phyloP scores from a whole-genome alignment of 768 basidiomycete species.

The Boletus rufocinnamomeus region DNA sequence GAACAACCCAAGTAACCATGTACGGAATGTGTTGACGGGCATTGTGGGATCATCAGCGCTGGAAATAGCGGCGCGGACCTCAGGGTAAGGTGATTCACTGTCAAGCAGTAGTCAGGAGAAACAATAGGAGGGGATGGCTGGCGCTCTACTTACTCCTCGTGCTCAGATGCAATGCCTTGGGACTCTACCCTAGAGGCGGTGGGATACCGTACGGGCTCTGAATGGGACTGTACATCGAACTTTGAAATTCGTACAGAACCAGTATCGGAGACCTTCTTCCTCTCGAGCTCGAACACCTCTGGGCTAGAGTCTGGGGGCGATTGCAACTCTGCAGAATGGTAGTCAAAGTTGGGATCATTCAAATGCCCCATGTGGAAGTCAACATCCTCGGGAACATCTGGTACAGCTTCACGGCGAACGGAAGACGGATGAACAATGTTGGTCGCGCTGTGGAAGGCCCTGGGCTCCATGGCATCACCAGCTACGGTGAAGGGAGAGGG shows the following conservation, averaged over 20 bases:
- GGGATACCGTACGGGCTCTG: constrained; percentile 38
- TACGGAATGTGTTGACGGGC: constrained; percentile 80
- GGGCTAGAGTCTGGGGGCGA: constrained; percentile 38
- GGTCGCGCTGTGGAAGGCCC: constrained; percentile 41
- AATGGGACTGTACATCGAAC: constrained; percentile 49
- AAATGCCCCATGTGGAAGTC: constrained; percentile 71
- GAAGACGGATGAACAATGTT: constrained; percentile 38
- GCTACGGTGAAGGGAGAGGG: constrained; percentile 23
- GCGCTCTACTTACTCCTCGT: constrained; percentile 61
- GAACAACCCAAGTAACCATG: constrained; percentile 77
- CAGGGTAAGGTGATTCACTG: constrained; percentile 87
- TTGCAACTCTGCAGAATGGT: constrained; percentile 41
- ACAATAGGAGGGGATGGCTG: background rate
- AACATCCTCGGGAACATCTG: constrained; percentile 81
- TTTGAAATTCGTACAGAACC: constrained; percentile 53
- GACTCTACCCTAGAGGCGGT: constrained; percentile 36
- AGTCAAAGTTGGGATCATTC: constrained; percentile 80
- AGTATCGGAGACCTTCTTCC: constrained; percentile 42
- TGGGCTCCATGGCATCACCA: constrained; percentile 46
- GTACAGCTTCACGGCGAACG: constrained; percentile 52
- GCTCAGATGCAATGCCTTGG: constrained; percentile 49
- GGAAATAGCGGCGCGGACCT: constrained; percentile 83
- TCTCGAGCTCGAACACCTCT: constrained; percentile 41
- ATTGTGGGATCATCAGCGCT: constrained; percentile 79
- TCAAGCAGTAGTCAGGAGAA: constrained; percentile 5